Base-by-base conservation (phyloP, 306 rosid species). In the Vigna reflexopilosa region DNA sequence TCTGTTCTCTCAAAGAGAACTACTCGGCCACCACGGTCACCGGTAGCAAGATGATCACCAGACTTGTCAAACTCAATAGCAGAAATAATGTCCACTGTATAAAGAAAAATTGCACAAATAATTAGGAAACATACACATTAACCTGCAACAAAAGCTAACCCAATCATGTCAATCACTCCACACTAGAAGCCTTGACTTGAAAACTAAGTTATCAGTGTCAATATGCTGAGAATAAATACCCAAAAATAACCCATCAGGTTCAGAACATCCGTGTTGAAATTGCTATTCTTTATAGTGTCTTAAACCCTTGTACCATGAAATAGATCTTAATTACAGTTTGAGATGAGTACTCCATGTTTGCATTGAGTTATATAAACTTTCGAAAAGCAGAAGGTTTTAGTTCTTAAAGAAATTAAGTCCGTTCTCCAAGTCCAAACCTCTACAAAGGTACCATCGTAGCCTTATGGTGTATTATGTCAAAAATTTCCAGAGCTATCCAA, bases 1-100 rank as follows among this genome's bases (percentile, higher is more conserved):
- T 96, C 98, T 45, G 97, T 93, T 88, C 99, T 91, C 87, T 96
- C 99, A 84, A 96, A 96, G 49, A 96, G 99, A 83, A 96, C 99
- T 71, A 96, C 99, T 61, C 99, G 93, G 38, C 99, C 99, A 73
- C 99, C 99, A n/a, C 98, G 97, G 79, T 96, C 99, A 28, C 99
- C 99, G 11, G 99, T 96, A 80, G 98, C 99, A 77, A 96, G 99
- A 90, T 93, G 97, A 82, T 93, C 93, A 51, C 99, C 99, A 70
- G 85, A 88, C 85, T 85, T 93, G 85, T 96, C 99, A 49, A 96
- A 96, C 82, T 96, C 99, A 73, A 96, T 96, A 30, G 99, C 99
- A 83, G 99, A 96, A 80, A 96, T 96, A 70, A 96, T 93, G 87
- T 96, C 99, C 85, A 96, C 99, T 96, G 94, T 82, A 83, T 64